Evolutionary conservation across 495 filamentous ascomycete genomes (phyloP), one percentile per base, ranked within the genome.

Genomic region (Melanomma pulvis-pyrius): DNA sequence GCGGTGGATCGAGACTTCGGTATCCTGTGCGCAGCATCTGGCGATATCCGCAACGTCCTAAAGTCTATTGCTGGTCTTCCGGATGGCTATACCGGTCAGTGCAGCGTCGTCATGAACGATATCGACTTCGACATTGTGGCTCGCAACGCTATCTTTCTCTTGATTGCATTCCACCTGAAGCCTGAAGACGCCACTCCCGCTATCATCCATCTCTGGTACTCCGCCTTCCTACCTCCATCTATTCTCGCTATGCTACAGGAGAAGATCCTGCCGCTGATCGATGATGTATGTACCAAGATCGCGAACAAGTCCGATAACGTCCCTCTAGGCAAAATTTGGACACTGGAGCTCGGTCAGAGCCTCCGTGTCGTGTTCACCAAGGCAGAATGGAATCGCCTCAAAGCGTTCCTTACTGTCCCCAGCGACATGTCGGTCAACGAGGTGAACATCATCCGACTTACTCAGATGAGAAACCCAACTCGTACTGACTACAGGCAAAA

Each of bases 151-250:
- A n/a, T 50, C 13, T 24, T 50, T 19, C 8, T 50, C 21, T 24
- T 50, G 47, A 50, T 50, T 50, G 47, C 47, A 19, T 19, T 50
- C 47, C 8, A 50, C 47, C 21, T n/a, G 13, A 7, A 11, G 19
- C 9, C 9, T 7, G 47, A 50, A 24, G 21, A 50, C 9, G 47
- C 47, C 7, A 19, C 21, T 9, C 47, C 47, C 8, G 21, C 21
- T 19, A 50, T 50, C 8, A 34, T 79, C 34, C 76, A 79, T 61
- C 7, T 78, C 17, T 80, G 78, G 78, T 80, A 79, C 55, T 80
- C 77, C 12, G 70, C 77, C 41, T 44, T 69, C 4, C 36, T 79
- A 13, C 48, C 56, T 24, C 13, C 4, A 0, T 0, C 15, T 12
- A 19, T 53, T 21, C 13, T 67, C 1, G 19, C 39, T n/a, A 15